Base-by-base conservation (phyloP, 306 rosid genomes). In the Ziziphus jujuba region DNA sequence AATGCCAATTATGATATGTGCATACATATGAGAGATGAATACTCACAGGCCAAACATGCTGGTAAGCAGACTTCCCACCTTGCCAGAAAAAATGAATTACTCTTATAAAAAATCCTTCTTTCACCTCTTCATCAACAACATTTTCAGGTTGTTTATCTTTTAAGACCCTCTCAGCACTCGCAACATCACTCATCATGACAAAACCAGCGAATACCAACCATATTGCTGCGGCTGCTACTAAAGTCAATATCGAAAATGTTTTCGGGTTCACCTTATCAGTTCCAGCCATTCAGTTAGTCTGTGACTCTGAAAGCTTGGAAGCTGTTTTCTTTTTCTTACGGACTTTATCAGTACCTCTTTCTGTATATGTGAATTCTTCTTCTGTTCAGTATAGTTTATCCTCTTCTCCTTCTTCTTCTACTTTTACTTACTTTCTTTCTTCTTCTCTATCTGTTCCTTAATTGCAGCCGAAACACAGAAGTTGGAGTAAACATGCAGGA, bases 31-130 rank as follows among this genome's bases (percentile, higher is more conserved):
- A 40, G 59, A 17, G 28, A 59, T 43, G 24, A 14, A n/a, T 53
- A 78, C 96, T 86, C 68, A 89, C 96, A 12, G 96, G 96, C 96
- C 96, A 89, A 80, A 82, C 85, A 74, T 38, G 96, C 12, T 84
- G 84, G 72, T 77, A 74, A 68, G 96, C 66, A 68, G 96, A 70
- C 22, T 85, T 55, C 20, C 77, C 90, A 67, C 51, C 49, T 70
- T 79, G 72, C 92, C 88, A 84, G 31, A 87, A 63, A 84, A 86
- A 84, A 55, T 80, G 56, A 51, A 79, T 16, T 44, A 79, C 59
- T 73, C 43, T 79, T 17, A 33, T 33, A 33, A 89, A 58, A 72
- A 68, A 13, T 49, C 90, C 83, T 40, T 59, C 47, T 47, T 68
- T 60, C 56, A 28, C 60, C 10, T 78, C 56, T 33, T 59, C 57